Evolutionary conservation across 805 yeast genomes (phyloP), one percentile per base, ranked within the genome.

Genomic region (Lachancea dasiensis): DNA sequence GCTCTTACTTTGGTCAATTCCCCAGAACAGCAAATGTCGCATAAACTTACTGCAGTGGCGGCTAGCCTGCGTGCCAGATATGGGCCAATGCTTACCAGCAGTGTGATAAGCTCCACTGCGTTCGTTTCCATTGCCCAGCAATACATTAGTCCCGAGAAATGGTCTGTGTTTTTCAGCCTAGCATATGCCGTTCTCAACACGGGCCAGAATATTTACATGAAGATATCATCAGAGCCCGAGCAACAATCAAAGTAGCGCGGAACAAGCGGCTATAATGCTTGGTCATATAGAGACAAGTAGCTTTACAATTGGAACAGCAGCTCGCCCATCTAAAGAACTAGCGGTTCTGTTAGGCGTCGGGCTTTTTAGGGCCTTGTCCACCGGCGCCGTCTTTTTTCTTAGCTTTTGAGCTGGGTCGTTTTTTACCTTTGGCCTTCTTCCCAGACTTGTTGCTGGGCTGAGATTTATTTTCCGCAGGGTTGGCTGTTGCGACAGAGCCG

Each of bases 101-200:
- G 54, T 31, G 39, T 47, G 30, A 31, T 46, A n/a, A 45, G 45
- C 11, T 40, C 54, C 5, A 40, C 52, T 3, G 40, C 46, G 9
- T 42, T 50, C 24, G 48, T 50, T 6, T 48, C 52, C 11, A 28
- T 45, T 18, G 54, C 54, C 13, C 54, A 50, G 34, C 46, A 37
- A 20, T 48, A 28, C 27, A 41, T 50, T 19, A 35, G 41, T 6
- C 48, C 52, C 3, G 50, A 47, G 20, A 48, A 50, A 32, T 50
- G 54, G 54, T 47, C 54, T 6, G 47, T 50, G 11, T 50, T 50
- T 40, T 48, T 50, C 34, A 50, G 51, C 30, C 45, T 48, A 40
- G 54, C 54, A 3, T 50, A 48, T 27, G 50, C 51, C 10, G 16
- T 34, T 17, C 33, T 50, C 26, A 49, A 46, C 27, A 48, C 52